Evolutionary conservation across 1,284 basidiomycete genomes (phyloP), one percentile per base, ranked within the genome.

Genomic region (Rhodotorula sp.): DNA sequence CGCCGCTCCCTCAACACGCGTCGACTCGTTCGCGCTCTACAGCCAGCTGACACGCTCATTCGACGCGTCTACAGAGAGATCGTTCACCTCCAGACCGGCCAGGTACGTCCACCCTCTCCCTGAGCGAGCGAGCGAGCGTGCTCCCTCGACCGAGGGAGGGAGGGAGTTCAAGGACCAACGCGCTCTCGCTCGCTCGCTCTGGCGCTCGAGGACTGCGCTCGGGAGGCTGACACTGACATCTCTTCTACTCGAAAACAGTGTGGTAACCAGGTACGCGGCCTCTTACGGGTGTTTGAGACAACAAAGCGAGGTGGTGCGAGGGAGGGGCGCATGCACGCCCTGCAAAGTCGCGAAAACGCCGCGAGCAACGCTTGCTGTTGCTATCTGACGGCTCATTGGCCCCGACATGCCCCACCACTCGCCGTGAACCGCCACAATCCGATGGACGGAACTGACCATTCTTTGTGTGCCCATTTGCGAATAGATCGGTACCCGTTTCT

Each of bases 11-110:
- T 47, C 21, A 16, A 23, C 55, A 47, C 28, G 14, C 57, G 28
- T 59, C 6, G n/a, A 18, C 15, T n/a, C n/a, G 38, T 38, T 21
- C 38, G 16, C 21, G 23, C 47, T 8, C 16, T 10, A 5, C 19
- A 6, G 28, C n/a, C 1, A 4, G 10, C 26, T 34, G 26, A 55
- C 59, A 28, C 48, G 60, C 49, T 31, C 54, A 14, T 34, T 18
- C 28, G n/a, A 47, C 60, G 43, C 31, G 43, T 48, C 31, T 23
- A 56, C 54, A 57, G 63, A 21, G 93, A 95, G 88, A 95, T 95
- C 84, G 93, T 95, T 81, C 93, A 95, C 85, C 88, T 95, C 80
- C 93, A 95, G 84, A 95, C 93, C 79, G 93, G 93, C 85, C 91
- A 93, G 88, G 90, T 91, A 79, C 79, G 86, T 81, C 56, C 86